These are phyloP conservation scores for Cajanus cajan DNA, from an alignment of 306 rosid genomes.

Conservation along the genomic window DNA sequence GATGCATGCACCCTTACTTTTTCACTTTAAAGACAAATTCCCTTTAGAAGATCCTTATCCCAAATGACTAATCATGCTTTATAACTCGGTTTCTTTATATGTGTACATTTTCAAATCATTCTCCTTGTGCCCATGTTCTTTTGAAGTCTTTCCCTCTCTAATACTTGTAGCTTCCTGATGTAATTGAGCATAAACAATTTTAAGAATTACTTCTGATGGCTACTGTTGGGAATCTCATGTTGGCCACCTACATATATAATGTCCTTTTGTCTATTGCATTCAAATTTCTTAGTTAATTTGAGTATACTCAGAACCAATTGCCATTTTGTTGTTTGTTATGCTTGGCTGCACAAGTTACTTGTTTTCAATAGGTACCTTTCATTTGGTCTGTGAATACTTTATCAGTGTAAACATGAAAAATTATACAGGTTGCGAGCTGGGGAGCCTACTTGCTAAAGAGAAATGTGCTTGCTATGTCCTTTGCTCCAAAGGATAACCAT, in stretches of 20 bases:
- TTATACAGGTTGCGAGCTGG: slow-evolving; percentile 94
- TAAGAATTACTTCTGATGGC: background rate
- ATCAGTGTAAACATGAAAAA: slow-evolving; percentile 35
- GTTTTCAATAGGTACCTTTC: slow-evolving; percentile 15
- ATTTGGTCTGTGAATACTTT: slow-evolving; percentile 26
- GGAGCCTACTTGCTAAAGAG: slow-evolving; percentile 94
- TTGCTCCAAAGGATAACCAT: slow-evolving; percentile 96
- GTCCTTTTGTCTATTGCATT: background rate
- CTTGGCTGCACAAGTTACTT: slow-evolving; percentile 17
- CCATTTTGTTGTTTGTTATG: slow-evolving; percentile 21
- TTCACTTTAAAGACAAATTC: background rate
- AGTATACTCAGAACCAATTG: background rate
- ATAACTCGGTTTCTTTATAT: background rate
- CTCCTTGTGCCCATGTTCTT: background rate
- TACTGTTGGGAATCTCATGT: background rate
- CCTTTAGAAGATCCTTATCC: background rate
- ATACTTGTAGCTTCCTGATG: background rate
- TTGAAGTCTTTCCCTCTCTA: background rate
- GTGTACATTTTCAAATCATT: background rate
- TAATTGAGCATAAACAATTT: background rate
- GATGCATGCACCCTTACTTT: background rate
- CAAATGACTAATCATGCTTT: background rate
- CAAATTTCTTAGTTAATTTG: background rate
- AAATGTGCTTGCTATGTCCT: slow-evolving; percentile 89
- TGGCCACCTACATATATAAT: background rate